Conservation (phyloP, 768 basidiomycete genomes). For the Lyophyllum atratum region DNA sequence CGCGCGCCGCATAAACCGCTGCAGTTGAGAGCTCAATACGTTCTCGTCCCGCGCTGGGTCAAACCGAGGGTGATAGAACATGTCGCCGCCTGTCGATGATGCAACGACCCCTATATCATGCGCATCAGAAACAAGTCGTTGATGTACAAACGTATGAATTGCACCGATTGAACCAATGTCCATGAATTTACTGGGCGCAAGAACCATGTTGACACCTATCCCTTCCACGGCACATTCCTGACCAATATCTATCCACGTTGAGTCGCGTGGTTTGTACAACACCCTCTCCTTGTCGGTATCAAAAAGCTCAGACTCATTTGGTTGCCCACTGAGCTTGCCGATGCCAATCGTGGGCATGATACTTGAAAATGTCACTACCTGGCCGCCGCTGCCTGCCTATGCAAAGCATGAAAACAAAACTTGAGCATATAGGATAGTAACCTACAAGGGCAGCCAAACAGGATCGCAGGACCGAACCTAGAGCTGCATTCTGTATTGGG, state of each 20-base stretch:
- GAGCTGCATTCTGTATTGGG: conserved; percentile 54
- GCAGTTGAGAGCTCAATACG: conserved; percentile 74
- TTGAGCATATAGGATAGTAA: not conserved
- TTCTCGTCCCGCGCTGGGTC: conserved; percentile 64
- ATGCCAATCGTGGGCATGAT: conserved; percentile 70
- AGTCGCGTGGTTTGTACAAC: conserved; percentile 78
- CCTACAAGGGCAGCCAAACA: conserved; percentile 73
- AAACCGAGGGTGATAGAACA: conserved; percentile 94
- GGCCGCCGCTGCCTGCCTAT: conserved; percentile 73
- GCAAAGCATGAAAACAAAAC: conserved; percentile 2
- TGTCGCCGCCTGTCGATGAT: conserved; percentile 82
- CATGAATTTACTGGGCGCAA: conserved; percentile 76
- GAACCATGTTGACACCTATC: conserved; percentile 86
- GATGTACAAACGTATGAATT: conserved; percentile 14
- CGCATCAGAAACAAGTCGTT: not conserved
- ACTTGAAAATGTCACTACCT: conserved; percentile 71
- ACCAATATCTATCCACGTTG: conserved; percentile 78
- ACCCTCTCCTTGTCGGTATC: conserved; percentile 86
- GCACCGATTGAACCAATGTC: conserved; percentile 87
- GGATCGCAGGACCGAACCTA: conserved; percentile 78
- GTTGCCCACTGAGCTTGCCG: conserved; percentile 62
- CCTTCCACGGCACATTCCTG: conserved; percentile 91
- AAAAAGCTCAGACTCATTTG: conserved; percentile 65
- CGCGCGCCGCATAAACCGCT: conserved; percentile 64
- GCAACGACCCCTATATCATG: conserved; percentile 58